A percentile compares a stretch with the other conserved stretches of the same genome.
Evolutionary conservation across 768 basidiomycete genomes (phyloP).

Genomic region (Russula vinacea): DNA sequence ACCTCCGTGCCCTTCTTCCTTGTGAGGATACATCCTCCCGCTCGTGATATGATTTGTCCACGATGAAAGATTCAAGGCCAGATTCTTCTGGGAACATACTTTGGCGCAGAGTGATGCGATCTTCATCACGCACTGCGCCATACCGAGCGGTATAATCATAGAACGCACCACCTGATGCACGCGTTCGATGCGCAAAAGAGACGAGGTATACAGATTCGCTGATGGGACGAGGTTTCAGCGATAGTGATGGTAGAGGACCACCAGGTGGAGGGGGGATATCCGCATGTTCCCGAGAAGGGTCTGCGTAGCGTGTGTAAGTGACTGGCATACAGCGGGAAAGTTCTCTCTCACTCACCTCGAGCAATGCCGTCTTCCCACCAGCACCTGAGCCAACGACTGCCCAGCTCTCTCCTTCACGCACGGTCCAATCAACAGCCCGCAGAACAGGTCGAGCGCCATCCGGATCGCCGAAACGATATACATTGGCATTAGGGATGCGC

Average conservation of each 20-base stretch:
- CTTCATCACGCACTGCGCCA: conserved; percentile 82
- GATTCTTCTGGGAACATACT: conserved; percentile 47
- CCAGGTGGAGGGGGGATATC: conserved; percentile 61
- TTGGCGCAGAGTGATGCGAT: conserved; percentile 70
- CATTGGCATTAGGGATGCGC: conserved; percentile 46
- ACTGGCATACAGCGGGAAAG: neutral
- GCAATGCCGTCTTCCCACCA: conserved; percentile 56
- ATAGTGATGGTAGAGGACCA: conserved; percentile 78
- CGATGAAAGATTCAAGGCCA: conserved; percentile 21
- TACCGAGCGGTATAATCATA: conserved; percentile 93
- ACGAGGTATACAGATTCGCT: conserved; percentile 55
- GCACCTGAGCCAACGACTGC: conserved; percentile 66
- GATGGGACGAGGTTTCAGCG: conserved; percentile 37
- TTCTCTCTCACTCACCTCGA: conserved; percentile 53
- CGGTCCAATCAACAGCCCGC: conserved; percentile 54
- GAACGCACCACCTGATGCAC: conserved; percentile 65
- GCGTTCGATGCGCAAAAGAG: conserved; percentile 62
- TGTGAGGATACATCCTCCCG: conserved; percentile 24
- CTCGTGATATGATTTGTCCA: conserved; percentile 16
- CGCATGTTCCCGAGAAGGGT: conserved; percentile 69
- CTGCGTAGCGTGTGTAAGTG: conserved; percentile 36
- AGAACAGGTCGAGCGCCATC: conserved; percentile 48
- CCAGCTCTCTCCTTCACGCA: conserved; percentile 66
- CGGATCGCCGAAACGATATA: conserved; percentile 60
- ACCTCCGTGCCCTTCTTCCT: conserved; percentile 34